A percentile compares a stretch with the other conserved stretches of the same genome.
phyloP scores from a whole-genome alignment of 305 asterid species.

The Striga hermonthica region DNA sequence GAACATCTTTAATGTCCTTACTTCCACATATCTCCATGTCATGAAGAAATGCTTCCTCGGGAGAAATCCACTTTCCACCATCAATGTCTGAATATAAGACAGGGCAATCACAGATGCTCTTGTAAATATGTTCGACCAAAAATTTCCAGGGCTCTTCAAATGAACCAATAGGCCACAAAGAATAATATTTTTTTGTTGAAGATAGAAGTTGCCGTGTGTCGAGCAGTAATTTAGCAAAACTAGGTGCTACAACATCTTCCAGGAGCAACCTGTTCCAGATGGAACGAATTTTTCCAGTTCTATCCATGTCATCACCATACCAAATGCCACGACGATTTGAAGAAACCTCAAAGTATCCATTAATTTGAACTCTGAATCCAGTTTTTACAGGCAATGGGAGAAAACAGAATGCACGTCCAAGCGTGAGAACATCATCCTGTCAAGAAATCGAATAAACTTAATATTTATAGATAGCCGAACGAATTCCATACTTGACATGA shows the following conservation, averaged over 20 bases:
- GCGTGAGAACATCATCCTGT: slow-evolving; percentile 66
- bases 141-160: slow-evolving; percentile 94
- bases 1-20: slow-evolving; percentile 65
- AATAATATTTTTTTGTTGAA: slow-evolving; percentile 65
- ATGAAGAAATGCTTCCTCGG: slow-evolving; percentile 72
- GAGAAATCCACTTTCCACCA: slow-evolving; percentile 89
- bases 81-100: slow-evolving; percentile 65
- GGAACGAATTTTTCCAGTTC: slow-evolving; percentile 92
- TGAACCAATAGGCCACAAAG: slow-evolving; percentile 92
- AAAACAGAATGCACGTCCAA: slow-evolving; percentile 93
- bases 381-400: slow-evolving; percentile 96
- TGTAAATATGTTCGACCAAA: slow-evolving; percentile 70
- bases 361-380: slow-evolving; percentile 75
- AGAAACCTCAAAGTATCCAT: slow-evolving; percentile 95
- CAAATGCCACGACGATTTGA: slow-evolving; percentile 98
- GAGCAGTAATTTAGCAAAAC: slow-evolving; percentile 65
- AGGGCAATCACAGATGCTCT: slow-evolving; percentile 56
- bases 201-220: slow-evolving; percentile 55
- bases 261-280: slow-evolving; percentile 93
- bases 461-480: slow-evolving; percentile 27
- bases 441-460: slow-evolving; percentile 32
- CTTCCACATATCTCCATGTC: slow-evolving; percentile 55
- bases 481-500: slow-evolving; percentile 7
- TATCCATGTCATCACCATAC: slow-evolving; percentile 99
- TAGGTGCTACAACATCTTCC: slow-evolving; percentile 88